A percentile compares a stretch with the other conserved stretches of the same genome.
Evolutionary conservation across 805 yeast genomes (phyloP).

Genomic region (Sungouiozyma intestinalis): DNA sequence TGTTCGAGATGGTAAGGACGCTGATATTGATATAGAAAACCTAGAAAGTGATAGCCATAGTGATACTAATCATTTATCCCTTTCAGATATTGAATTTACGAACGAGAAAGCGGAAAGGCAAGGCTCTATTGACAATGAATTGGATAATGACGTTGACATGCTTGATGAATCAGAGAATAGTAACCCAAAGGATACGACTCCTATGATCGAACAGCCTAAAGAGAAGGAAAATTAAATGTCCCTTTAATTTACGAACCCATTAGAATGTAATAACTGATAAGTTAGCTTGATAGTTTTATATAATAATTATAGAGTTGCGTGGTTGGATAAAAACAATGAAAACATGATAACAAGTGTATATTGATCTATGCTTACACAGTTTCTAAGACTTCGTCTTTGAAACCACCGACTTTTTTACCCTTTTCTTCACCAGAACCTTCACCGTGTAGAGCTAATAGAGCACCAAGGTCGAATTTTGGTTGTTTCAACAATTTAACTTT

Average conservation of each 20-base stretch:
- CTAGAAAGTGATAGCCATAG: neutral
- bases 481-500: conserved; percentile 96
- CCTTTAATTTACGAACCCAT: too few species aligned
- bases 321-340: conserved; percentile 1
- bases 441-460: conserved; percentile 93
- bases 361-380: conserved; percentile 51
- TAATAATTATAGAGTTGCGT: neutral
- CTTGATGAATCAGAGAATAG: neutral
- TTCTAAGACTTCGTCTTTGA: conserved; percentile 97
- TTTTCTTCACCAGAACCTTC: conserved; percentile 86
- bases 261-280: neutral
- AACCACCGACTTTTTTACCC: conserved; percentile 92
- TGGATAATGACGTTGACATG: neutral
- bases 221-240: too few species aligned
- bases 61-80: neutral
- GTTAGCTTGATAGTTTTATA: conserved; percentile 3
- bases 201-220: neutral
- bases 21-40: conserved; percentile 3
- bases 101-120: too few species aligned
- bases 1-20: conserved; percentile 1
- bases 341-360: neutral
- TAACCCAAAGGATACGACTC: neutral
- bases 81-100: neutral
- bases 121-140: too few species aligned
- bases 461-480: conserved; percentile 97